Evolutionary conservation across 192 early-diverging fungal species (phyloP), one percentile per base, ranked within the genome.

Genomic region (Phycomyces blakesleeanus): DNA sequence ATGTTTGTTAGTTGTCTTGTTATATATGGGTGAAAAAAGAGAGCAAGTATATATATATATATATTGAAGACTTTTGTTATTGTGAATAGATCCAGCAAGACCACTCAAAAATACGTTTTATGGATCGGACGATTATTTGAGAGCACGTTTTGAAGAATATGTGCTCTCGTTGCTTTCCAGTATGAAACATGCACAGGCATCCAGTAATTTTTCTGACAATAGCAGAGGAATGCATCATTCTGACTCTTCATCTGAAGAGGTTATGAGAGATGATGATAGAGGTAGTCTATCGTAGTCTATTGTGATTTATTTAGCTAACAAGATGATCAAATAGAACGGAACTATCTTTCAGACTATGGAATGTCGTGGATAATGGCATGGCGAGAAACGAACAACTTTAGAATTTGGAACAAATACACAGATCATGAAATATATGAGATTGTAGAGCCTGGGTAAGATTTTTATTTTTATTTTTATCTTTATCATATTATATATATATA

Each of bases 81-180:
- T n/a, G n/a, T n/a, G n/a, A n/a, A n/a, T 40, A 68, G 67, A 76
- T 58, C 72, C 70, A 18, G 60, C 51, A 64, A 38, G 64, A 39
- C 64, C 68, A 44, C 61, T 73, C 59, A 83, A 89, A 67, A 86
- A 89, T 5, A 78, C 82, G 8, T 92, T 88, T 54, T 75, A 80
- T 22, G 91, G 91, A 39, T 84, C 82, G n/a, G 91, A 92, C 53
- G 89, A 91, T 51, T 88, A 90, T 63, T 78, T 92, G 39, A 79
- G 91, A 16, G 74, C 81, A 21, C 78, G 87, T 34, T 91, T 92
- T 61, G 91, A 92, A 76, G 74, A 80, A 50, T 92, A 92, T 64
- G 73, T 91, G 1, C 62, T 85, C 40, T 80, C 84, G 0, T 63
- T 92, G 16, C 68, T 91, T n/a, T 80, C 83, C 1, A 87, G 85